phyloP scores from a whole-genome alignment of 2,329 filamentous ascomycete genomes.

The Colletotrichum endophyticum region DNA sequence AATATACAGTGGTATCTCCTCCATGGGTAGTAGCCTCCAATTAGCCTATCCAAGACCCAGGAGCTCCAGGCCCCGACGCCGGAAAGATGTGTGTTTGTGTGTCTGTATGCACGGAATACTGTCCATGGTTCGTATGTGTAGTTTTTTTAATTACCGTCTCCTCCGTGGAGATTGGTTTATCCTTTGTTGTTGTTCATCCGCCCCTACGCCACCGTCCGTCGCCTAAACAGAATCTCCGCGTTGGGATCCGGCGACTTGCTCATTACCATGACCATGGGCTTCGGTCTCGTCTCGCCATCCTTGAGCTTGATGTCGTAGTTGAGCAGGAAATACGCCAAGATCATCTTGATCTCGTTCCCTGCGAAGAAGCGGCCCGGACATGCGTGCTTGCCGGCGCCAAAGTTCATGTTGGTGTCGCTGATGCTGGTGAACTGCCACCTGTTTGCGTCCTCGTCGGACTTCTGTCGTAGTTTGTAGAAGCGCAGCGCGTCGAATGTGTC shows the following conservation, averaged over 20 bases:
- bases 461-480: slow-evolving; percentile 50
- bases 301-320: slow-evolving; percentile 46
- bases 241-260: slow-evolving; percentile 46
- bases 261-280: slow-evolving; percentile 41
- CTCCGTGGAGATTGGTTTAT: not conserved
- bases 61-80: slow-evolving; percentile 12
- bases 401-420: slow-evolving; percentile 47
- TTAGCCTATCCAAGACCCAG: not conserved
- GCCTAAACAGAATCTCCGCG: slow-evolving; percentile 43
- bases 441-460: slow-evolving; percentile 40
- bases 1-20: slow-evolving; percentile 20
- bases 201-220: slow-evolving; percentile 28
- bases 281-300: slow-evolving; percentile 41
- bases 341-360: slow-evolving; percentile 49
- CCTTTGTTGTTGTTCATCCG: not conserved
- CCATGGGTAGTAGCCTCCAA: not conserved
- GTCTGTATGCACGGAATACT: not conserved
- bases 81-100: not conserved
- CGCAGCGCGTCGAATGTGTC: slow-evolving; percentile 53
- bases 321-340: slow-evolving; percentile 45
- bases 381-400: slow-evolving; percentile 52
- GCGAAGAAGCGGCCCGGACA: slow-evolving; percentile 56
- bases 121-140: not conserved
- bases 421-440: slow-evolving; percentile 49
- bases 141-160: not conserved